These are phyloP conservation scores for Aegle marmelos DNA, from an alignment of 345 rosid genomes.

Conservation along the genomic window DNA sequence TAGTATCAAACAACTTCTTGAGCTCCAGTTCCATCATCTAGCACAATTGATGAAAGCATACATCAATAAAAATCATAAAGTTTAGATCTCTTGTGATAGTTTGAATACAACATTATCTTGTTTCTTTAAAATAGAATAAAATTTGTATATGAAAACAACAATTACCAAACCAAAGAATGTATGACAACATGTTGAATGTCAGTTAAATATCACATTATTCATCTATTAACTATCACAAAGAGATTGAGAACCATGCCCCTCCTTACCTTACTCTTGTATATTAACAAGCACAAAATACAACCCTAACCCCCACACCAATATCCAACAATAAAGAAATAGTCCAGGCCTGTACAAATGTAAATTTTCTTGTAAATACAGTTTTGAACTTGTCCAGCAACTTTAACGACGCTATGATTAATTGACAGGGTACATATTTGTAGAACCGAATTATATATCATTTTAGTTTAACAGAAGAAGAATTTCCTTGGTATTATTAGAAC, in stretches of 20 bases:
- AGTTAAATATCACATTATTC: not conserved
- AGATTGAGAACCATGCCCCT: not conserved
- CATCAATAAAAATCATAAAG: not conserved
- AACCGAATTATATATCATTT: not conserved
- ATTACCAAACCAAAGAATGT: not conserved
- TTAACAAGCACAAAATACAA: not conserved
- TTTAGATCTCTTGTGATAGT: not conserved
- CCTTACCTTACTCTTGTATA: too few relatives aligned
- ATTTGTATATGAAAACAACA: not conserved
- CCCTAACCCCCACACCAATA: not conserved
- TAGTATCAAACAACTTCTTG: conserved; percentile 55
- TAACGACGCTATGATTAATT: not conserved
- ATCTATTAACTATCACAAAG: not conserved
- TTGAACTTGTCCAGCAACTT: not conserved
- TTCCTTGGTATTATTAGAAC: not conserved
- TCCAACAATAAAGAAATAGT: not conserved
- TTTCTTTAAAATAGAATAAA: not conserved
- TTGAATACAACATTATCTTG: not conserved
- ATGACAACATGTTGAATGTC: not conserved
- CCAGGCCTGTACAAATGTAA: not conserved
- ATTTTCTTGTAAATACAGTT: not conserved
- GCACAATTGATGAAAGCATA: conserved; percentile 8
- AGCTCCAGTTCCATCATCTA: conserved; percentile 71
- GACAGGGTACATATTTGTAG: not conserved
- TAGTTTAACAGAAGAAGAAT: not conserved